These are phyloP conservation scores for Phylloporus rhodoxanthus DNA, from an alignment of 768 basidiomycete species.

Conservation along the genomic window DNA sequence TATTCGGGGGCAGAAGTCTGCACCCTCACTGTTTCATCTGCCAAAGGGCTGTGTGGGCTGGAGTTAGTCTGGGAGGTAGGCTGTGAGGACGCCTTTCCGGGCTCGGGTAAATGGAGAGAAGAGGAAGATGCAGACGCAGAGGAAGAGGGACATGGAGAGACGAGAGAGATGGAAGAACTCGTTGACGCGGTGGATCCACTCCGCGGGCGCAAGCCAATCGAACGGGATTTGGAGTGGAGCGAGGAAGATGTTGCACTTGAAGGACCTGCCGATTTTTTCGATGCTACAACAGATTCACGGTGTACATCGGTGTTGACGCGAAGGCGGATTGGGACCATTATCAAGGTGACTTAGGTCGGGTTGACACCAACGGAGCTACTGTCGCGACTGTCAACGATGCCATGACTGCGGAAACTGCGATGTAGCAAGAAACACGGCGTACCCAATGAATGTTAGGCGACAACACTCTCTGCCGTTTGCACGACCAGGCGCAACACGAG, in stretches of 20 bases:
- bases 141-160: constrained; percentile 51
- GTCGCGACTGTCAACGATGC: constrained; percentile 5
- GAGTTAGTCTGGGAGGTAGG: constrained; percentile 11
- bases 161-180: constrained; percentile 49
- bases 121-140: constrained; percentile 43
- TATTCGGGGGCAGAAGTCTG: constrained; percentile 48
- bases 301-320: constrained; percentile 44
- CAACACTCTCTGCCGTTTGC: background rate
- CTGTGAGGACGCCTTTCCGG: constrained; percentile 28
- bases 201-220: constrained; percentile 33
- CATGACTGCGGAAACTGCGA: constrained; percentile 2
- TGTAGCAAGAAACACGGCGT: constrained; percentile 1
- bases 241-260: constrained; percentile 26
- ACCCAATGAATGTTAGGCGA: constrained; percentile 6
- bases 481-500: background rate
- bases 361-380: constrained; percentile 1
- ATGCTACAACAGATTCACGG: constrained; percentile 30
- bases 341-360: constrained; percentile 1
- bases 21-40: constrained; percentile 47
- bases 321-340: constrained; percentile 43
- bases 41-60: constrained; percentile 38
- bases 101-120: constrained; percentile 40
- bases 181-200: constrained; percentile 54
- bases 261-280: constrained; percentile 28
- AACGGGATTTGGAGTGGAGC: constrained; percentile 10